phyloP scores from a whole-genome alignment of 1,284 basidiomycete species.

The Bjerkandera adusta region DNA sequence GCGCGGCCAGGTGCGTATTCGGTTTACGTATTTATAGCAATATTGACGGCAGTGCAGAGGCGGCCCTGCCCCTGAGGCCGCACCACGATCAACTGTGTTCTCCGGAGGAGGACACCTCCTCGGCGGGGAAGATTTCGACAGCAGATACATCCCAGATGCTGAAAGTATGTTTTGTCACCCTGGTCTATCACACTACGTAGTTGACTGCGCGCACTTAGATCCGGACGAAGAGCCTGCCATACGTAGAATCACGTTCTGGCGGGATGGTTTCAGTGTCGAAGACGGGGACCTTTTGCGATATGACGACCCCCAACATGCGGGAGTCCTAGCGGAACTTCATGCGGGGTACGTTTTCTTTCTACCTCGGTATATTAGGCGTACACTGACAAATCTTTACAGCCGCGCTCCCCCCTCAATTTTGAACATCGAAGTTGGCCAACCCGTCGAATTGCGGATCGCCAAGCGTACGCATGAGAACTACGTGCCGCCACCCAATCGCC shows the following conservation, averaged over 20 bases:
- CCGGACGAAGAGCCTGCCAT: conserved; percentile 60
- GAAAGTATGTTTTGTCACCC: conserved; percentile 12
- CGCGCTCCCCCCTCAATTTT: conserved; percentile 79
- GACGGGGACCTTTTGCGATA: conserved; percentile 84
- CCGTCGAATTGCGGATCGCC: conserved; percentile 82
- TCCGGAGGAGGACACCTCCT: conserved; percentile 79
- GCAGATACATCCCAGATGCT: conserved; percentile 58
- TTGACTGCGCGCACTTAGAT: no score
- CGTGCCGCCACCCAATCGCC: conserved; percentile 45
- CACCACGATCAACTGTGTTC: conserved; percentile 17
- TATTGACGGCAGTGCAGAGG: conserved; percentile 29
- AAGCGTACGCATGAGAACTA: conserved; percentile 80
- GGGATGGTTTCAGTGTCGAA: conserved; percentile 91
- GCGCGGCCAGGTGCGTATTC: conserved; percentile 73
- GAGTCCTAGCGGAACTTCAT: conserved; percentile 78
- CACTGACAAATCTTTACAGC: conserved; percentile 39
- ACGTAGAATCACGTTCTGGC: conserved; percentile 90
- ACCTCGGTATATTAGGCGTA: neutral
- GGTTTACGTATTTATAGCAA: neutral
- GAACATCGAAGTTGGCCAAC: conserved; percentile 78
- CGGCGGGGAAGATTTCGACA: conserved; percentile 84
- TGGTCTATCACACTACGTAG: no score
- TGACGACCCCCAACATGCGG: conserved; percentile 77
- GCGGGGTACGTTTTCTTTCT: conserved; percentile 59
- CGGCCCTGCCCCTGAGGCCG: conserved; percentile 34